Base-by-base conservation (phyloP, 148 eudicot genomes). In the Vaccinium corymbosum region DNA sequence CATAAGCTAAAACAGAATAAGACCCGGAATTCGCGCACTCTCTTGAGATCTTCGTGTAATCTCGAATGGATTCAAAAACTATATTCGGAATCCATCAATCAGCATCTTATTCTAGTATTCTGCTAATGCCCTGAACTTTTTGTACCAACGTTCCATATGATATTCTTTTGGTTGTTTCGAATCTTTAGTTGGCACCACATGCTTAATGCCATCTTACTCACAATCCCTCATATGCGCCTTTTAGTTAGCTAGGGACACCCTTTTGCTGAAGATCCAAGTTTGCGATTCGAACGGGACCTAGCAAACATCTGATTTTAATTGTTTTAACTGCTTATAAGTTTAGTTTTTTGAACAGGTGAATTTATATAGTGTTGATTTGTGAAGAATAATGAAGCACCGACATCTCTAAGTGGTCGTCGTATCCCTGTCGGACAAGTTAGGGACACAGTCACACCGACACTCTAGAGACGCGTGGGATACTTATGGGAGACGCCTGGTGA, bases 61-160 rank as follows among this genome's bases (percentile, higher is more conserved):
- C 51, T 80, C 7, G 6, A 3, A 7, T 14, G 14, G 13, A 62
- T 13, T 62, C 73, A n/a, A n/a, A 42, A 16, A 1, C 16, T 27
- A 12, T n/a, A 59, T 64, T n/a, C 32, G 68, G 32, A 22, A 22
- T 64, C 29, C 38, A 48, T 22, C n/a, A n/a, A 22, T 48, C 38
- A 48, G 10, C 82, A 57, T 80, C 19, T 80, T 57, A 38, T 78
- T 55, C 19, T 79, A 56, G 15, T 55, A 55, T 64, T 38, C 25
- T 80, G 52, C 71, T 38, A 59, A 80, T 56, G 74, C 52, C 38
- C 53, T 46, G 7, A 12, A 80, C 52, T 51, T 62, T 79, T 61
- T 35, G 71, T 51, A 80, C 55, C n/a, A 7, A 0, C 25, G 14
- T 22, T 7, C 42, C n/a, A 27, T 16, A 5, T 78, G 46, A 25